Evolutionary conservation across 306 rosid genomes (phyloP).

Genomic region (Pueraria montana): DNA sequence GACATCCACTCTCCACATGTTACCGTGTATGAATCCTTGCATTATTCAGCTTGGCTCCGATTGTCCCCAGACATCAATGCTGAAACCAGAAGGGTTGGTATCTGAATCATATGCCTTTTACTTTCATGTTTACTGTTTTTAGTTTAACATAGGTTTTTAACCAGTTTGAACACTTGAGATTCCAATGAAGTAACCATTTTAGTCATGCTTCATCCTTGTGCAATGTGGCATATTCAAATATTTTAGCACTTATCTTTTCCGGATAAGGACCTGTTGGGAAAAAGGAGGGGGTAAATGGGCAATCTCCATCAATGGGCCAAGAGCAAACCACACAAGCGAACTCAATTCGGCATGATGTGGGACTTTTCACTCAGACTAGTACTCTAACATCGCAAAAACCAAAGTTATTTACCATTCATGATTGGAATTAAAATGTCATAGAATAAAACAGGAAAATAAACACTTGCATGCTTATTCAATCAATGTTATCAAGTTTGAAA

Average conservation of each 20-base stretch:
- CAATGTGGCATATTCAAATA: not conserved
- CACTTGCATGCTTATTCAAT: too few relatives aligned
- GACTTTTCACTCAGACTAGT: not conserved
- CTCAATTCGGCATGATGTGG: too few relatives aligned
- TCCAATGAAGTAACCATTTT: not conserved
- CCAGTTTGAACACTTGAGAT: not conserved
- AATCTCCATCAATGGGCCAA: not conserved
- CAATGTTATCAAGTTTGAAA: too few relatives aligned
- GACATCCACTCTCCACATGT: constrained; percentile 86
- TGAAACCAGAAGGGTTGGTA: constrained; percentile 62
- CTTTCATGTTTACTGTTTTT: not conserved
- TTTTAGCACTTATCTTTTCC: not conserved
- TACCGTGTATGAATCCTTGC: constrained; percentile 67
- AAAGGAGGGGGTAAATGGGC: not conserved
- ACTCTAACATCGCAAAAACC: not conserved
- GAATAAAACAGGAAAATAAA: not conserved
- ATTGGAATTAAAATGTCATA: not conserved
- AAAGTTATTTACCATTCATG: not conserved
- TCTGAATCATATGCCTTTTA: constrained; percentile 21
- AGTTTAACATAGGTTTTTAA: not conserved
- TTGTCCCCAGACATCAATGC: constrained; percentile 58
- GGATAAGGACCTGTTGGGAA: not conserved
- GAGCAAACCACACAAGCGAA: too few relatives aligned
- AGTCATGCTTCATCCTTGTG: not conserved
- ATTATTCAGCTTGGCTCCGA: constrained; percentile 73